Evolutionary conservation across 306 rosid genomes (phyloP), one percentile per base, ranked within the genome.

Genomic region (Canavalia ensiformis): DNA sequence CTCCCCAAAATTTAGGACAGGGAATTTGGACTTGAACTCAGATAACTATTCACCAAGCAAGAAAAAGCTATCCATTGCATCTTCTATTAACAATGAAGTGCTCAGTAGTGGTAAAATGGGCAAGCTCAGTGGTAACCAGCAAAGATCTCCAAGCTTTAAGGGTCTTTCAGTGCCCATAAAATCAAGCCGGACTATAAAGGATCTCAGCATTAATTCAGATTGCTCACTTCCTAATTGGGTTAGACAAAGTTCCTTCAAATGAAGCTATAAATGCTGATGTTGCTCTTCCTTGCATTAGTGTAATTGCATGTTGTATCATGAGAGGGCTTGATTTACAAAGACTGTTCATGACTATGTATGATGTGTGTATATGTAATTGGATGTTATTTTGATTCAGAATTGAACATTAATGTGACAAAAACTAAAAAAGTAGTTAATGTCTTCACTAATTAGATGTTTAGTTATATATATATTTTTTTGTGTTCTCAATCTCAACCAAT

Each of bases 31-130:
- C 54, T 80, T 79, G 35, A 86, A 76, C 41, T 89, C 86, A 13
- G 98, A 91, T 34, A 83, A 89, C 70, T 88, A 85, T 57, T 93
- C 99, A 57, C 98, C 99, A 51, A 87, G 91, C 88, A 95, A 88
- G 93, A 93, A 88, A 60, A 90, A 88, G 87, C 69, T 89, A 64
- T 77, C 88, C 46, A 81, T 88, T 71, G 65, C 84, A 45, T 83
- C 92, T 55, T 86, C 97, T 18, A 67, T 82, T 28, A 84, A 81
- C 63, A 87, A 79, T 81, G 96, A 90, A 45, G 72, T 72, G n/a
- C 87, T 84, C 3, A 72, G 57, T 59, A 59, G 18, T 51, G 79
- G 72, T 56, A 85, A 71, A 67, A 44, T 75, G 65, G 85, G 87
- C 6, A 80, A 73, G 87, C 18, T 70, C 11, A 29, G 67, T 72